Conservation (phyloP, 106 monocot genomes). For the Dioscorea zingiberensis region DNA sequence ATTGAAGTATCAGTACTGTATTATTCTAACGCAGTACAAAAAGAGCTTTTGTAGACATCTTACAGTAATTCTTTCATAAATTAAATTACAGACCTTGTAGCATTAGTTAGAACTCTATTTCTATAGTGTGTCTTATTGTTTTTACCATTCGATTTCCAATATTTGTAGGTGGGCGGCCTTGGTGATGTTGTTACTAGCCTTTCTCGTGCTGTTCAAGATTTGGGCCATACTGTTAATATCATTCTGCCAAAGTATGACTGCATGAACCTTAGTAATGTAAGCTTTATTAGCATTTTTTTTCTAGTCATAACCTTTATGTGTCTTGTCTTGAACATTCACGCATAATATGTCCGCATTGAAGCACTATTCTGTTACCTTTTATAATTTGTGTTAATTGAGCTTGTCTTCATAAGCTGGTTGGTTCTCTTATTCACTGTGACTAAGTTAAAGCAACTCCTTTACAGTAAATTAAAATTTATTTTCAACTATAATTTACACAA, state of each 20-base stretch:
- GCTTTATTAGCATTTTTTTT: slow-evolving; percentile 10
- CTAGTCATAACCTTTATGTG: neutral
- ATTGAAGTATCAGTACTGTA: no score
- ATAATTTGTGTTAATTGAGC: neutral
- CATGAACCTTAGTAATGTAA: slow-evolving; percentile 83
- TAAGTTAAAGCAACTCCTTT: no score
- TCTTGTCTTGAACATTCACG: neutral
- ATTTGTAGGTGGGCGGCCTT: slow-evolving; percentile 86
- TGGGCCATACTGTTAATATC: slow-evolving; percentile 84
- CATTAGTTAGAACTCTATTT: no score
- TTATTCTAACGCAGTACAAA: no score
- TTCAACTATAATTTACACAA: no score
- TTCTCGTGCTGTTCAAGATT: slow-evolving; percentile 95
- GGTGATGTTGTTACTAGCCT: slow-evolving; percentile 99
- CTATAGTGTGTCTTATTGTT: no score
- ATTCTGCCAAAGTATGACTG: slow-evolving; percentile 96
- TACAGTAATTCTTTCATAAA: no score
- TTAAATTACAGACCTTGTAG: no score
- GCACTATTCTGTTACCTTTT: neutral
- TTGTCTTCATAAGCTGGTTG: no score
- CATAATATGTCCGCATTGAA: neutral
- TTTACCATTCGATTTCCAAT: neutral
- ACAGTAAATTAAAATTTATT: no score
- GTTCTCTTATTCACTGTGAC: no score
- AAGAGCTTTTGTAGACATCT: no score